phyloP scores from a whole-genome alignment of 768 basidiomycete species.

The Ramaria sp. region DNA sequence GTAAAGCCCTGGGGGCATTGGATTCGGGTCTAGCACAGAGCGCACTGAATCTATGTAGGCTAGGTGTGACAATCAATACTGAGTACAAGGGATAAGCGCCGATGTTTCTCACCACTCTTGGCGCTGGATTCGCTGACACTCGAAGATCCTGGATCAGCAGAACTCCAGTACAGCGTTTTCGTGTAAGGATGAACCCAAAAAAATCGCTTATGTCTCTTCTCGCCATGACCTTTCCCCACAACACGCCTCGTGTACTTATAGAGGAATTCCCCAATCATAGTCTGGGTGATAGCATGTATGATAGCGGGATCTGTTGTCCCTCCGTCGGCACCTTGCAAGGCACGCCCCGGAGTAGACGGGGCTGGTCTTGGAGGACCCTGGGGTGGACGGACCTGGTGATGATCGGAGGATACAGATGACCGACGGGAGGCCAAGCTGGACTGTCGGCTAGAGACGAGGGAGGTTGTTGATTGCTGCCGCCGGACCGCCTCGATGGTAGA shows the following conservation, averaged over 20 bases:
- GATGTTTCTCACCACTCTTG: conserved; percentile 75
- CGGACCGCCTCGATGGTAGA: conserved; percentile 42
- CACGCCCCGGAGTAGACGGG: conserved; percentile 14
- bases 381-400: conserved; percentile 26
- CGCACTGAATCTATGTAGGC: conserved; percentile 91
- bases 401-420: conserved; percentile 76
- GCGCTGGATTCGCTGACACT: conserved; percentile 87
- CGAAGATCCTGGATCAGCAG: conserved; percentile 83
- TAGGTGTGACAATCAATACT: conserved; percentile 4
- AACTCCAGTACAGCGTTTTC: conserved; percentile 95
- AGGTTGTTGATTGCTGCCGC: conserved; percentile 52
- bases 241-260: conserved; percentile 91
- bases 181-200: conserved; percentile 99
- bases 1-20: conserved; percentile 88
- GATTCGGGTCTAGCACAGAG: conserved; percentile 88
- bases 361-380: conserved; percentile 8
- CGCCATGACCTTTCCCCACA: conserved; percentile 85
- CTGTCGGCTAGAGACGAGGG: conserved; percentile 53
- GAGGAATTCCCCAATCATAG: conserved; percentile 98
- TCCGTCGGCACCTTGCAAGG: conserved; percentile 14
- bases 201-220: conserved; percentile 86
- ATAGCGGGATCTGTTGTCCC: conserved; percentile 76
- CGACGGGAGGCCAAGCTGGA: conserved; percentile 56
- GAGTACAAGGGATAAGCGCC: conserved; percentile 5
- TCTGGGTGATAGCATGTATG: conserved; percentile 97